Percentiles rank a stretch among this genome's conserved stretches.
Conservation (phyloP, 169 alveolate species). For the Cystoisospora suis region DNA sequence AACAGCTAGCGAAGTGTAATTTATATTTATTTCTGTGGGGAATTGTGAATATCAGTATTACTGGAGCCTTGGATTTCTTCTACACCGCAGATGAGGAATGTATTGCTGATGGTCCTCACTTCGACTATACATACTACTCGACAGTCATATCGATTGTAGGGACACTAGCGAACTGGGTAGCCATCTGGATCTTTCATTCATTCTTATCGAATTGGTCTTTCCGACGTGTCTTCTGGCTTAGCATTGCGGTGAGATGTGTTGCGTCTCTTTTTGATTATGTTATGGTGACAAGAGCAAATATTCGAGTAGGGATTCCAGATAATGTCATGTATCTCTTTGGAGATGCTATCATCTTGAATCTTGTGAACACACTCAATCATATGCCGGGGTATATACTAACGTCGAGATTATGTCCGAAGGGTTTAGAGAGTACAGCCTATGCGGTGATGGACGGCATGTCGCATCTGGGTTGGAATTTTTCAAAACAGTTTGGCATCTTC, state of each 20-base stretch:
- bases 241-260: slow-evolving; percentile 48
- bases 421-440: slow-evolving; percentile 49
- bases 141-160: slow-evolving; percentile 54
- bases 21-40: slow-evolving; percentile 51
- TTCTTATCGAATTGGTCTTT: slow-evolving; percentile 57
- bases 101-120: slow-evolving; percentile 65
- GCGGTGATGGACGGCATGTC: slow-evolving; percentile 58
- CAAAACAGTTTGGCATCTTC: slow-evolving; percentile 45
- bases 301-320: slow-evolving; percentile 61
- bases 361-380: slow-evolving; percentile 46
- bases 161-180: slow-evolving; percentile 49
- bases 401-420: slow-evolving; percentile 48
- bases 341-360: slow-evolving; percentile 57
- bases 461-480: slow-evolving; percentile 49
- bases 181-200: slow-evolving; percentile 52
- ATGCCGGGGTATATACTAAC: slow-evolving; percentile 63
- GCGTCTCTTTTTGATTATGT: slow-evolving; percentile 62
- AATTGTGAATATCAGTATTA: slow-evolving; percentile 31
- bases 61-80: slow-evolving; percentile 61
- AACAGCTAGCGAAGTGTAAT: slow-evolving; percentile 52
- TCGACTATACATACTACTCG: slow-evolving; percentile 63
- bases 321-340: slow-evolving; percentile 56
- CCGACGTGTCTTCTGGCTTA: slow-evolving; percentile 52
- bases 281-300: slow-evolving; percentile 46
- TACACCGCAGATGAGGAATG: slow-evolving; percentile 56